Evolutionary conservation across 306 rosid genomes (phyloP).

Genomic region (Lablab purpureus): DNA sequence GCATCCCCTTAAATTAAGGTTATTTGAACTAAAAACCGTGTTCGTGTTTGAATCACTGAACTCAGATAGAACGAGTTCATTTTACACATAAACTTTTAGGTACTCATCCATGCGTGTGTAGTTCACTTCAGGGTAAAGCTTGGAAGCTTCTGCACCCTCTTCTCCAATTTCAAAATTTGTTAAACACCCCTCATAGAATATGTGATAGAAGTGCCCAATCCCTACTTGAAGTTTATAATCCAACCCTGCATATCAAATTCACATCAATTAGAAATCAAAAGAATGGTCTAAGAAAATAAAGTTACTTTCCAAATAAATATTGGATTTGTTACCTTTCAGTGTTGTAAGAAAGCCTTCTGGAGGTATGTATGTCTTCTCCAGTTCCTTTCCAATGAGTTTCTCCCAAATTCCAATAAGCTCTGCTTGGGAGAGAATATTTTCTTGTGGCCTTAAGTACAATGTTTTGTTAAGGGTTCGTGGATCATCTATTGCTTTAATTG

Average conservation of each 20-base stretch:
- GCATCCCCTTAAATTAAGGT: conserved; percentile 6
- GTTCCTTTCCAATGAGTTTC: conserved; percentile 57
- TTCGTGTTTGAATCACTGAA: conserved; percentile 25
- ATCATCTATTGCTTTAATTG: conserved; percentile 78
- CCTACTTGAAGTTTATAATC: conserved; percentile 67
- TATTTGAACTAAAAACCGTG: conserved; percentile 15
- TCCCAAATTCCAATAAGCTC: conserved; percentile 79
- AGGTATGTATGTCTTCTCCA: conserved; percentile 59
- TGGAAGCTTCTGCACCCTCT: conserved; percentile 79
- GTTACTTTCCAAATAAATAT: not conserved
- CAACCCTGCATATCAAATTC: conserved; percentile 52
- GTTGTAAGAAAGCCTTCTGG: conserved; percentile 62
- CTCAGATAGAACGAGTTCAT: conserved; percentile 22
- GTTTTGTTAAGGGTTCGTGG: conserved; percentile 86
- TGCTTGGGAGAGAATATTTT: conserved; percentile 73
- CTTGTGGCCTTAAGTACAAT: conserved; percentile 70
- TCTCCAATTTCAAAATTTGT: conserved; percentile 81
- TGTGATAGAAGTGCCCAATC: conserved; percentile 71
- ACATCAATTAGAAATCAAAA: conserved; percentile 12
- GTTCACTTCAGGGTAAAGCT: conserved; percentile 81
- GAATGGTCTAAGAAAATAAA: conserved; percentile 5
- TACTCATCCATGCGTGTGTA: conserved; percentile 79
- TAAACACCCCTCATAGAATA: conserved; percentile 77
- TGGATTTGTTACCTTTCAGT: conserved; percentile 64
- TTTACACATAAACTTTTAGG: conserved; percentile 55